A percentile compares a stretch with the other conserved stretches of the same genome.
These are phyloP conservation scores for Alternaria gansuensis DNA, from an alignment of 2,329 filamentous ascomycete genomes.

Conservation along the genomic window DNA sequence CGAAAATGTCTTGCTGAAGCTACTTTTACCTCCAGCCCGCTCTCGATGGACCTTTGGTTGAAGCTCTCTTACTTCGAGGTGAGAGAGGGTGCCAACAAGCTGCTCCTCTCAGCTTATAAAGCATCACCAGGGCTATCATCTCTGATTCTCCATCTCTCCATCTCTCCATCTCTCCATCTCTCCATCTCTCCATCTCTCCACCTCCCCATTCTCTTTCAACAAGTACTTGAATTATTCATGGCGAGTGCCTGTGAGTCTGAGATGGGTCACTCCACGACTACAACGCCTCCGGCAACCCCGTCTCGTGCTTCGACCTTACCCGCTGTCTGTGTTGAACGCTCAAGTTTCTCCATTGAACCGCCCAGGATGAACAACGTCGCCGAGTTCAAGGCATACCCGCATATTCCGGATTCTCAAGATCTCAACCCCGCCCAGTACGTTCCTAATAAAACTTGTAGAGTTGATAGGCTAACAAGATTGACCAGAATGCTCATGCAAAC, in stretches of 20 bases:
- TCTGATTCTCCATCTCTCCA: background rate
- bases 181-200: background rate
- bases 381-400: background rate
- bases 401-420: background rate
- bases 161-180: background rate
- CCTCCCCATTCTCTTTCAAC: background rate
- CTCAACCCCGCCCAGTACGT: constrained; percentile 13
- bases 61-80: background rate
- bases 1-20: background rate
- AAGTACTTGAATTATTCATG: background rate
- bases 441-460: no score
- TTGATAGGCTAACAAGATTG: background rate
- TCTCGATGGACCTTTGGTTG: background rate
- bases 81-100: background rate
- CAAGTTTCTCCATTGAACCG: background rate
- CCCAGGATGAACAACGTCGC: background rate
- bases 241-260: background rate
- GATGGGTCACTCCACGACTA: background rate
- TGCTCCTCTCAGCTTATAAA: background rate
- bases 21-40: background rate
- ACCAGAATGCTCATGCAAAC: constrained; percentile 22
- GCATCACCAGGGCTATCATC: background rate
- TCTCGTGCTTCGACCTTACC: constrained; percentile 4
- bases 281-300: background rate
- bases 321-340: background rate